Conservation (phyloP, 2,329 filamentous ascomycete genomes). For the Fusarium papillatum region DNA sequence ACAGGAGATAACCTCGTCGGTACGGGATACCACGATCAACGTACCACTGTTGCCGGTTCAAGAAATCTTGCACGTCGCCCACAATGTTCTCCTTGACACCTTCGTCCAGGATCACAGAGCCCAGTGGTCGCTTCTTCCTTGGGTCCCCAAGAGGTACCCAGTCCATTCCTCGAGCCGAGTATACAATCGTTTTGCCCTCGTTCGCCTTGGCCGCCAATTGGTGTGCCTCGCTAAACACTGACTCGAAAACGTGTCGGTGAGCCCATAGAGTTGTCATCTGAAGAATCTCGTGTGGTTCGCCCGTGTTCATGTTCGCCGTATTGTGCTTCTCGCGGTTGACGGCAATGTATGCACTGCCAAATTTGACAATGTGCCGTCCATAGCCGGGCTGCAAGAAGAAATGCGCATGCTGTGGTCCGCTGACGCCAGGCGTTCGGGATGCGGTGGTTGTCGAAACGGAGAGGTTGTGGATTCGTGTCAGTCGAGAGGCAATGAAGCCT, state of each 20-base stretch:
- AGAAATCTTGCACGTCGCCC: conserved; percentile 85
- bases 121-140: conserved; percentile 86
- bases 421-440: conserved; percentile 68
- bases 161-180: conserved; percentile 85
- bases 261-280: conserved; percentile 93
- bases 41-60: conserved; percentile 87
- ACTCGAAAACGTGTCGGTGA: conserved; percentile 89
- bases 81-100: conserved; percentile 88
- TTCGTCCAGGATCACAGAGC: conserved; percentile 87
- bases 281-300: conserved; percentile 94
- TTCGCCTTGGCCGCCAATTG: conserved; percentile 82
- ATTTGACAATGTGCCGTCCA: conserved; percentile 89
- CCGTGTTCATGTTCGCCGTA: conserved; percentile 84
- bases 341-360: conserved; percentile 87
- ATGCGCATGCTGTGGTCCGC: conserved; percentile 80
- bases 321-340: conserved; percentile 89
- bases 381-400: conserved; percentile 94
- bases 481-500: conserved; percentile 70
- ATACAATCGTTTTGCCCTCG: conserved; percentile 94
- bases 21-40: conserved; percentile 96
- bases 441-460: conserved; percentile 72
- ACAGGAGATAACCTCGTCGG: conserved; percentile 87
- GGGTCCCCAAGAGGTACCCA: conserved; percentile 90
- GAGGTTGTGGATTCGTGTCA: conserved; percentile 72
- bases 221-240: conserved; percentile 91